Percentiles rank a stretch among this genome's conserved stretches.
These are phyloP conservation scores for Kodamaea nitidulidarum DNA, from an alignment of 805 yeast genomes.

Conservation along the genomic window DNA sequence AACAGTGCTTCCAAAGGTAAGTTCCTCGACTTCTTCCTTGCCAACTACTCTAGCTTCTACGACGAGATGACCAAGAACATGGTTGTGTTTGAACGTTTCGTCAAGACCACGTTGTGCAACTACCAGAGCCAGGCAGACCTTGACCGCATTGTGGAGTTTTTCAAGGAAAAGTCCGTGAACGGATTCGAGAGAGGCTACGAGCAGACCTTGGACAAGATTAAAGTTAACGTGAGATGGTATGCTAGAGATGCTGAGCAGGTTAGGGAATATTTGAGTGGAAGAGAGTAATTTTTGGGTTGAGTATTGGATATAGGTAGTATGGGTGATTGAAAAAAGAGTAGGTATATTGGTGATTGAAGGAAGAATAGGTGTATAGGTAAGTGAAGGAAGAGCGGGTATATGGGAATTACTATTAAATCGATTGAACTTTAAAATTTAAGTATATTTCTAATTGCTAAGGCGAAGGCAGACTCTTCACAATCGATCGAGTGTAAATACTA, in stretches of 20 bases:
- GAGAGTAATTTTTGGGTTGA: not conserved
- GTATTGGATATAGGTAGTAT: not conserved
- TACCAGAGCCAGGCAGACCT: slow-evolving; percentile 33
- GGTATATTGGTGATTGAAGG: too few species aligned
- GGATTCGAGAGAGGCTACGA: slow-evolving; percentile 57
- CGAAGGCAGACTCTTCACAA: too few species aligned
- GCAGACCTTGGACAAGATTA: slow-evolving; percentile 55
- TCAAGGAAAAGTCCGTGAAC: slow-evolving; percentile 41
- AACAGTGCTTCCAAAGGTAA: slow-evolving; percentile 41
- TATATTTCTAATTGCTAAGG: too few species aligned
- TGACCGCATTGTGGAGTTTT: slow-evolving; percentile 40
- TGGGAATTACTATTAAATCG: too few species aligned
- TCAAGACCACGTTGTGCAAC: slow-evolving; percentile 36
- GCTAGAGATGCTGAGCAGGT: slow-evolving; percentile 15
- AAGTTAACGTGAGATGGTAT: slow-evolving; percentile 49
- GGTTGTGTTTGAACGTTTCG: slow-evolving; percentile 48
- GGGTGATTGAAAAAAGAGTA: too few species aligned
- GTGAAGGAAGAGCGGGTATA: too few species aligned
- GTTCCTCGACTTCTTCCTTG: slow-evolving; percentile 49
- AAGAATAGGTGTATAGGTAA: too few species aligned
- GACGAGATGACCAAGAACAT: slow-evolving; percentile 44
- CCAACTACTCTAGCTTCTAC: slow-evolving; percentile 44
- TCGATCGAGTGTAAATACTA: too few species aligned
- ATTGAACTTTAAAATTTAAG: too few species aligned
- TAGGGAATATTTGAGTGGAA: not conserved